Evolutionary conservation across 2,329 filamentous ascomycete species (phyloP).

Genomic region (Diaporthe vexans): DNA sequence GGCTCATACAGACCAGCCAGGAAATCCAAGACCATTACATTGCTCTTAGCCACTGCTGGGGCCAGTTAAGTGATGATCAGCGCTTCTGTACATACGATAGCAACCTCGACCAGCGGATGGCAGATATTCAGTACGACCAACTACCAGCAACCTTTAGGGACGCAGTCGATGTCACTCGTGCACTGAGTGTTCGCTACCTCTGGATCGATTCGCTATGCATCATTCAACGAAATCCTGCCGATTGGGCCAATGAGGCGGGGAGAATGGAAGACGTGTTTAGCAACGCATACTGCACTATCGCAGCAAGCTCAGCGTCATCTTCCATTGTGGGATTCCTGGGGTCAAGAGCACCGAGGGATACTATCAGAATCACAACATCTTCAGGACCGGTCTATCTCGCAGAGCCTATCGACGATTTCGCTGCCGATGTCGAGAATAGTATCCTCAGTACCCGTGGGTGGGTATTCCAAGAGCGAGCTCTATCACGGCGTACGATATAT

Average conservation of each 20-base stretch:
- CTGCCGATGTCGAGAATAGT: conserved; percentile 48
- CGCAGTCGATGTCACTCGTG: conserved; percentile 37
- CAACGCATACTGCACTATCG: conserved; percentile 47
- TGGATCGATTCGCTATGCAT: conserved; percentile 50
- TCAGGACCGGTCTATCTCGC: conserved; percentile 46
- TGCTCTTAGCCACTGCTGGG: conserved; percentile 47
- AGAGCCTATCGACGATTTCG: conserved; percentile 51
- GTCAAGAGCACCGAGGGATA: conserved; percentile 16
- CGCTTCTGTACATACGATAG: conserved; percentile 45
- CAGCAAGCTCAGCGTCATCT: conserved; percentile 43
- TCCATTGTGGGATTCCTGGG: conserved; percentile 45
- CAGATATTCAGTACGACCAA: background rate
- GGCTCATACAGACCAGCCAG: conserved; percentile 30
- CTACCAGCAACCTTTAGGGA: conserved; percentile 42
- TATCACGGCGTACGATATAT: conserved; percentile 54
- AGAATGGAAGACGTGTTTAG: conserved; percentile 48
- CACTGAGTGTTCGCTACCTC: conserved; percentile 39
- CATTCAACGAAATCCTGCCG: conserved; percentile 43
- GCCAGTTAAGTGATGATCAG: conserved; percentile 47
- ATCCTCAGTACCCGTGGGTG: conserved; percentile 53
- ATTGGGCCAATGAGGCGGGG: conserved; percentile 44
- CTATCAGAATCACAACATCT: conserved; percentile 26
- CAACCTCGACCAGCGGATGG: conserved; percentile 22
- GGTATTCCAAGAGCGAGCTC: conserved; percentile 55
- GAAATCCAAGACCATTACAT: conserved; percentile 39